Conservation (phyloP, 2,329 filamentous ascomycete genomes). For the Bipolaris gigantea region DNA sequence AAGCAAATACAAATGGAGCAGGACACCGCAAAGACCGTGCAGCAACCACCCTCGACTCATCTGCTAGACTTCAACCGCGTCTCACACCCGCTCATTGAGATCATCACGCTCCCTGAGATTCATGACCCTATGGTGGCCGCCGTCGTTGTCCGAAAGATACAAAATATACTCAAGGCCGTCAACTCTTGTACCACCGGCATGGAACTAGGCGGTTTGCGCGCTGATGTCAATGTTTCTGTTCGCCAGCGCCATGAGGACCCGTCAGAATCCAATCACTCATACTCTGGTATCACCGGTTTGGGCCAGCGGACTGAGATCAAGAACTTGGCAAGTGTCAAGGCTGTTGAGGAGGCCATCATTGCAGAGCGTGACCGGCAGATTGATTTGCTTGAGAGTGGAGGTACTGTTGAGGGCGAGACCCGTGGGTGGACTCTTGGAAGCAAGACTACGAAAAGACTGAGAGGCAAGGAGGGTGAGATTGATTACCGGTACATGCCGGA, state of each 20-base stretch:
- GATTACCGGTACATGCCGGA: conserved; percentile 99
- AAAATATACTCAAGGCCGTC: conserved; percentile 74
- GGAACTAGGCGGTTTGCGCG: conserved; percentile 87
- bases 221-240: conserved; percentile 95
- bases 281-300: conserved; percentile 63
- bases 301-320: conserved; percentile 96
- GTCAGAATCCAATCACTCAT: conserved; percentile 48
- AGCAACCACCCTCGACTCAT: conserved; percentile 71
- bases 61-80: conserved; percentile 94
- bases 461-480: conserved; percentile 94
- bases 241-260: conserved; percentile 51
- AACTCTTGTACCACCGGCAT: conserved; percentile 89
- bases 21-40: conserved; percentile 92
- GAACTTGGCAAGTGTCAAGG: conserved; percentile 92
- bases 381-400: conserved; percentile 72
- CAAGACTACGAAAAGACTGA: conserved; percentile 76
- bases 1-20: conserved; percentile 97
- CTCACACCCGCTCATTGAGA: conserved; percentile 87
- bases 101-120: conserved; percentile 89
- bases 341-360: conserved; percentile 90
- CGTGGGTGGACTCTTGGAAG: conserved; percentile 88
- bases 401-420: conserved; percentile 79
- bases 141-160: conserved; percentile 85
- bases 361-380: conserved; percentile 92
- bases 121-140: conserved; percentile 86